Evolutionary conservation across 2,329 filamentous ascomycete species (phyloP), one percentile per base, ranked within the genome.

Genomic region (Neophaeococcomyces mojaviensis): DNA sequence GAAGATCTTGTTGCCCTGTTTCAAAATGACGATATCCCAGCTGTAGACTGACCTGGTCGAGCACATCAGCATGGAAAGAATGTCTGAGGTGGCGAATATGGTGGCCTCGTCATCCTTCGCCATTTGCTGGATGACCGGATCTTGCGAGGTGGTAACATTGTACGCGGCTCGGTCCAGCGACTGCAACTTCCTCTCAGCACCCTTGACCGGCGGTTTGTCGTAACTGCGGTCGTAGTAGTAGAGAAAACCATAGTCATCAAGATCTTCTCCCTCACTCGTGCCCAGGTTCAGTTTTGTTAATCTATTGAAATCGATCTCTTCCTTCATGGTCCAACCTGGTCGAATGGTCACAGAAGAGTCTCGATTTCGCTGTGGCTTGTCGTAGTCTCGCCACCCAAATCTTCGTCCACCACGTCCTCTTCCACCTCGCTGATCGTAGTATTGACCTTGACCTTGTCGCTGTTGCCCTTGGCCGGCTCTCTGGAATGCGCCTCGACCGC

Each of bases 21-120:
- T 83, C 53, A 88, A 76, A 62, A 98, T 94, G 64, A 98, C 84
- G 60, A 98, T 83, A 68, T 98, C 92, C 92, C 92, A 98, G 35
- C 89, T 89, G 75, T 97, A 97, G 53, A 98, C 87, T 48, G 88
- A 95, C 61, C 94, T 87, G 49, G 92, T 86, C 42, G 92, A 82
- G 71, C 92, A 98, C 92, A 98, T 98, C 60, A 98, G 83, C 88
- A 96, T 97, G 56, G 90, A 97, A 49, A 98, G 80, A 60, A 98
- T 89, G 70, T 84, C 95, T 68, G 96, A 89, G 36, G 92, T 96
- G 53, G 92, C 88, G 64, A 97, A 98, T 62, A 98, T 90, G 58
- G 87, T 92, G 38, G 89, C 92, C 71, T 96, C 89, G 62, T 94
- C 82, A 74, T 89, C 94, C 60, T 97, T 90, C 53, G 92, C 86